These are phyloP conservation scores for Leccinum solheimii DNA, from an alignment of 1,284 basidiomycete species.

Conservation along the genomic window DNA sequence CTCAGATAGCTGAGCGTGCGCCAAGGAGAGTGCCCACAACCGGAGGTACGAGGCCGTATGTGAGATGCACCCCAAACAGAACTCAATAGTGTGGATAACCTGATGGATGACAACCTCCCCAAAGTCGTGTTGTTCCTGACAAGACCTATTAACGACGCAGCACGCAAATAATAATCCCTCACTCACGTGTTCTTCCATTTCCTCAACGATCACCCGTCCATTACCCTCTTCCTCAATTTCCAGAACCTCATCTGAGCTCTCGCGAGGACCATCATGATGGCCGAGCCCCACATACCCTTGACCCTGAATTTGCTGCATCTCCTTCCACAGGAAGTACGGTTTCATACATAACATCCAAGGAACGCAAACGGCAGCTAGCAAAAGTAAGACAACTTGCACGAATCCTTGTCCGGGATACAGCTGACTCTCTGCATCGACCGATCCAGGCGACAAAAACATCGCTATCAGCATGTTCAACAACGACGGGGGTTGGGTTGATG, in stretches of 20 bases:
- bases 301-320: constrained; percentile 81
- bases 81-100: constrained; percentile 98
- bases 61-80: constrained; percentile 97
- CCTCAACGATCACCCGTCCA: constrained; percentile 70
- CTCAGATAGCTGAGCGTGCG: constrained; percentile 96
- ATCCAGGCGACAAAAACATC: constrained; percentile 91
- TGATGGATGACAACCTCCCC: constrained; percentile 96
- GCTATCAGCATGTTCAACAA: constrained; percentile 94
- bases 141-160: constrained; percentile 19
- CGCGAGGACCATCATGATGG: constrained; percentile 49
- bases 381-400: constrained; percentile 80
- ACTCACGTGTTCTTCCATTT: constrained; percentile 67
- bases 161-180: constrained; percentile 16
- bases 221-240: constrained; percentile 88
- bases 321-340: constrained; percentile 93
- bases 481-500: constrained; percentile 77
- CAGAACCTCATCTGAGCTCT: constrained; percentile 57
- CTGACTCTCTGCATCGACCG: constrained; percentile 66
- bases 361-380: constrained; percentile 86
- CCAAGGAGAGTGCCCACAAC: constrained; percentile 97
- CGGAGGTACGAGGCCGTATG: constrained; percentile 99
- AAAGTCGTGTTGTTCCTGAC: constrained; percentile 81
- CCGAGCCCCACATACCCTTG: constrained; percentile 82
- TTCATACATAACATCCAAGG: constrained; percentile 95
- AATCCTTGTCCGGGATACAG: constrained; percentile 89